These are phyloP conservation scores for Boletus reticuloceps DNA, from an alignment of 768 basidiomycete genomes.

Conservation along the genomic window DNA sequence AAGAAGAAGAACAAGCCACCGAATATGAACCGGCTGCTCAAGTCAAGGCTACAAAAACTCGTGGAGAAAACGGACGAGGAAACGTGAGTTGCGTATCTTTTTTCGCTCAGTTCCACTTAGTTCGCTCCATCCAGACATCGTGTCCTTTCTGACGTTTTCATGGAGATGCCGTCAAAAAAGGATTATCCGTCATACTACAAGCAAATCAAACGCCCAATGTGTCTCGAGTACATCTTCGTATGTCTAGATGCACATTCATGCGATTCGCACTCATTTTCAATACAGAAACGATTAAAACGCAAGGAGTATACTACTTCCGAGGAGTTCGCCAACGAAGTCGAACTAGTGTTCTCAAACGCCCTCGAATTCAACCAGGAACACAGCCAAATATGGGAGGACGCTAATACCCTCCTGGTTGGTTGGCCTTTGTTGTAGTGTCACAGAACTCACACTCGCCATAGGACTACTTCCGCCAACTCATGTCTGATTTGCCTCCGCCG, in stretches of 20 bases:
- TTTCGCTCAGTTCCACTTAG: neutral
- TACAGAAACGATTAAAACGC: slow-evolving; percentile 75
- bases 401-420: slow-evolving; percentile 60
- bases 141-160: slow-evolving; percentile 69
- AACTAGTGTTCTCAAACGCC: slow-evolving; percentile 89
- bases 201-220: slow-evolving; percentile 74
- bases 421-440: neutral
- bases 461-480: slow-evolving; percentile 72
- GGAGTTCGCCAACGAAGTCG: slow-evolving; percentile 83
- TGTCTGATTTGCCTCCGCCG: slow-evolving; percentile 75
- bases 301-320: slow-evolving; percentile 68
- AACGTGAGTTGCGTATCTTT: slow-evolving; percentile 43
- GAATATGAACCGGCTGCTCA: slow-evolving; percentile 65
- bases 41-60: slow-evolving; percentile 67
- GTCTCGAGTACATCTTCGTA: slow-evolving; percentile 75
- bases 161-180: slow-evolving; percentile 80
- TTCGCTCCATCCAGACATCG: slow-evolving; percentile 49
- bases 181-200: slow-evolving; percentile 79
- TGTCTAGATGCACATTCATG: slow-evolving; percentile 28
- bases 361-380: slow-evolving; percentile 85
- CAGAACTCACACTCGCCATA: slow-evolving; percentile 29
- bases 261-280: neutral
- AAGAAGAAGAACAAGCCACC: slow-evolving; percentile 52
- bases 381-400: slow-evolving; percentile 81
- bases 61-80: slow-evolving; percentile 66